A percentile compares a stretch with the other conserved stretches of the same genome.
Conservation (phyloP, 345 rosid species). For the Corymbia maculata region DNA sequence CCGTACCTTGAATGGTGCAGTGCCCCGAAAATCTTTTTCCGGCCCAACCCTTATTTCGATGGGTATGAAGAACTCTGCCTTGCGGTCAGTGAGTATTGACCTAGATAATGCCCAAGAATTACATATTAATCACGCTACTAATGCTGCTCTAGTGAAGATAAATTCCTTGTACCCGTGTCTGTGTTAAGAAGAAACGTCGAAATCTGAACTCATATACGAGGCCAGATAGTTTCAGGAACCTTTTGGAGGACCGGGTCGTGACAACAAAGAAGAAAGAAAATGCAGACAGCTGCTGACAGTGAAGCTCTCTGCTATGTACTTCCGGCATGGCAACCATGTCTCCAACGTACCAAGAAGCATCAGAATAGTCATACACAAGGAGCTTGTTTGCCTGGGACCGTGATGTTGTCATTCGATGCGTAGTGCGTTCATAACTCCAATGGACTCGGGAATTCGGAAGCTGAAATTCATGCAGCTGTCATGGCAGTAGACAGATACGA, state of each 20-base stretch:
- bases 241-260: neutral
- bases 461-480: neutral
- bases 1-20: neutral
- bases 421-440: neutral
- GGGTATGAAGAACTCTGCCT: neutral
- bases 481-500: too few relatives aligned
- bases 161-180: neutral
- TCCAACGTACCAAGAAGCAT: neutral
- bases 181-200: neutral
- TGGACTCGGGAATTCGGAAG: neutral
- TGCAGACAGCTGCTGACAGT: accelerated
- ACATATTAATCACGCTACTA: neutral
- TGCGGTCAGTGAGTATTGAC: neutral
- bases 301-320: neutral
- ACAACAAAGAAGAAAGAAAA: neutral
- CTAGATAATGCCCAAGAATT: neutral
- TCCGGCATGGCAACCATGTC: neutral
- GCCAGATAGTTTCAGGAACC: neutral
- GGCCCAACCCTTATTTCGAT: neutral
- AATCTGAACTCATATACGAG: neutral
- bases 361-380: neutral
- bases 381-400: neutral
- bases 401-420: neutral
- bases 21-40: neutral
- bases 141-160: neutral